Evolutionary conservation across 75 land plant genomes (phyloP), one percentile per base, ranked within the genome.

Genomic region (Cryptomeria japonica): DNA sequence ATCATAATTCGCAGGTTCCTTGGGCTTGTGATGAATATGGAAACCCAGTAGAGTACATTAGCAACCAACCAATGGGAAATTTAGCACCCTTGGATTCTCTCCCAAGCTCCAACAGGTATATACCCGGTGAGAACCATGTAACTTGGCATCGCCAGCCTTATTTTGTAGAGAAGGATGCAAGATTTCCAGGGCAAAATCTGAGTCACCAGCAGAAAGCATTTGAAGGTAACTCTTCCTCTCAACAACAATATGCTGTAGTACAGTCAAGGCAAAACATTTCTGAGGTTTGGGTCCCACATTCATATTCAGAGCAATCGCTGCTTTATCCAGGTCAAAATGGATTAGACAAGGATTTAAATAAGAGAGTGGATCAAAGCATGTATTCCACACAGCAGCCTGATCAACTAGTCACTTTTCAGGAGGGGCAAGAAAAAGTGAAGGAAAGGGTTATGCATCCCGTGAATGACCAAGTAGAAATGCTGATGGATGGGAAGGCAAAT

Each of bases 141-240:
- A 46, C 31, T 22, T 82, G 32, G 46, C 51, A 11, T 82, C 5
- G 5, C 32, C 31, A 46, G 53, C 31, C 51, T 28, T 31, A 28
- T 28, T 82, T 82, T 46, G 14, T 18, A 82, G 84, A 82, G 84
- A 5, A 82, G 31, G 84, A 82, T n/a, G 32, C 10, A n/a, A 44
- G 84, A 42, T 44, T n/a, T n/a, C 32, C 10, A 46, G 84, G 34
- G 13, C 53, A 44, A 28, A 82, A 82, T 82, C 25, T n/a, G 47
- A 82, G 47, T 25, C 84, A 46, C 42, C 28, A 46, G 51, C 84
- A 46, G 84, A 82, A 82, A 82, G n/a, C 15, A 13, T 82, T 82
- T 82, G 84, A 82, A 82, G 84, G 47, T 11, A 80, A 80, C 42
- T 36, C 42, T 41, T 22, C 37, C 22, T 80, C 44, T 19, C 83